Conservation (phyloP, 2,329 filamentous ascomycete genomes). For the Rhexocercosporidium sp. region DNA sequence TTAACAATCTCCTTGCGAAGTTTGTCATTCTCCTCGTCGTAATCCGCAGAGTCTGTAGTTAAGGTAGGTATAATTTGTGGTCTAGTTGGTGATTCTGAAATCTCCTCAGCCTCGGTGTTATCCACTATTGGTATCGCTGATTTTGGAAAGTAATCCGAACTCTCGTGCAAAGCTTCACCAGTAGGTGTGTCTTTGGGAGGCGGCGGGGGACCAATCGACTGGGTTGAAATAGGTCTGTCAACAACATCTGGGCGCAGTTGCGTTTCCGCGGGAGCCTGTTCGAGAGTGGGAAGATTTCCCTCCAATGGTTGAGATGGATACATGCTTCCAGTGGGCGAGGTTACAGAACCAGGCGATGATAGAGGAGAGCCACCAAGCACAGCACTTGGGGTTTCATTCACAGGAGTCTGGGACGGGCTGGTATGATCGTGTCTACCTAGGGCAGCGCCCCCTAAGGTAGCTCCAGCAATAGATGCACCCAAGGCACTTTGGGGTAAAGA, state of each 20-base stretch:
- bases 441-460: constrained; percentile 46
- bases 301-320: constrained; percentile 34
- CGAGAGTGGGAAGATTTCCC: constrained; percentile 32
- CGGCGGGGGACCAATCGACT: constrained; percentile 49
- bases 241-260: constrained; percentile 34
- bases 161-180: constrained; percentile 4
- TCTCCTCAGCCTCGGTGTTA: constrained; percentile 13
- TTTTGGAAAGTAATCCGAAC: constrained; percentile 26
- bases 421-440: constrained; percentile 43
- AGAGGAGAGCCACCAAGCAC: constrained; percentile 6
- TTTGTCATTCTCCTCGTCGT: constrained; percentile 68
- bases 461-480: constrained; percentile 34
- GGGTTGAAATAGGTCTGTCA: constrained; percentile 40
- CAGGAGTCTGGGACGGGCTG: constrained; percentile 9
- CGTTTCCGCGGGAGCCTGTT: constrained; percentile 30
- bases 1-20: constrained; percentile 77
- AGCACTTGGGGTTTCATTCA: not conserved
- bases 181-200: constrained; percentile 49
- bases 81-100: constrained; percentile 14
- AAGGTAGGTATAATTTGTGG: constrained; percentile 30
- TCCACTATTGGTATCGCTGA: constrained; percentile 25
- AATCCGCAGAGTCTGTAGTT: constrained; percentile 29
- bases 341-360: constrained; percentile 33
- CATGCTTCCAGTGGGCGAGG: constrained; percentile 33
- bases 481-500: constrained; percentile 27